Evolutionary conservation across 2,329 filamentous ascomycete genomes (phyloP).

Genomic region (Chrysosporium keratinophilum): DNA sequence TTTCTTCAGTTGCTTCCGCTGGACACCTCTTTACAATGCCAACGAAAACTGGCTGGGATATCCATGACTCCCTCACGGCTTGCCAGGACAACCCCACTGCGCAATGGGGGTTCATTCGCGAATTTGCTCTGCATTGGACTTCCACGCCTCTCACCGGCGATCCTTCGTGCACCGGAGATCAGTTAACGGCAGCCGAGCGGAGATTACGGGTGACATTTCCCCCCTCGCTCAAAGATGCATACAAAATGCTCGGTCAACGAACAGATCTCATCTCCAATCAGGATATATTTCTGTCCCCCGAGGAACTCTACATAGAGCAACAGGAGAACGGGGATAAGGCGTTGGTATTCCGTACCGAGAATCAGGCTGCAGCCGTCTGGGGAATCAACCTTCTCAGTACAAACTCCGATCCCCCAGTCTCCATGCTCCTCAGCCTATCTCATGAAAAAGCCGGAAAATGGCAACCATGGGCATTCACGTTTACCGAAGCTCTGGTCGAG

Average conservation of each 20-base stretch:
- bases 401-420: neutral
- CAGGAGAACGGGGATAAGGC: neutral
- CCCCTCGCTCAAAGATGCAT: neutral
- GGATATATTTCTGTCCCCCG: neutral
- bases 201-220: neutral
- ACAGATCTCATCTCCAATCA: constrained; percentile 3
- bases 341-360: constrained; percentile 4
- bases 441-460: neutral
- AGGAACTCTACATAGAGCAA: constrained; percentile 2
- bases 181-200: neutral
- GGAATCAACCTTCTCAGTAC: neutral
- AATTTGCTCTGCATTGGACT: neutral
- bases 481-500: constrained; percentile 4
- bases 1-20: neutral
- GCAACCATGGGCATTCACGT: neutral
- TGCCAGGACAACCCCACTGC: neutral
- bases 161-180: neutral
- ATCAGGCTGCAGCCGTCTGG: neutral
- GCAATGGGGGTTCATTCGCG: neutral
- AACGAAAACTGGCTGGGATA: neutral
- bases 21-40: neutral
- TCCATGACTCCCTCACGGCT: neutral
- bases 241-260: constrained; percentile 1
- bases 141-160: neutral
- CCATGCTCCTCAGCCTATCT: neutral